Percentiles rank a stretch among this genome's conserved stretches.
phyloP scores from a whole-genome alignment of 306 rosid species.

The Herpetospermum pedunculosum region DNA sequence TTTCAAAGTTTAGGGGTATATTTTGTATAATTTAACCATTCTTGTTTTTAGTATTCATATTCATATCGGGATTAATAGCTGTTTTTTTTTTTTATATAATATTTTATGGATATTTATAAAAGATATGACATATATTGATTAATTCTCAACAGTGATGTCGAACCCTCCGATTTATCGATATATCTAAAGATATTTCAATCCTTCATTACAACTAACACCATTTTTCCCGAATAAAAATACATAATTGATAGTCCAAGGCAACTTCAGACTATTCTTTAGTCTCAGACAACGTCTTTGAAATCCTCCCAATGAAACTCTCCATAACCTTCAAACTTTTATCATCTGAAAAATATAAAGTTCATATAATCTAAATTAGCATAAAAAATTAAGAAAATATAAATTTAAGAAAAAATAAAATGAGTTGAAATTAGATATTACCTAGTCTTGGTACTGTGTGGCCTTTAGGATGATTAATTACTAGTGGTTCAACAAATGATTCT shows the following conservation, averaged over 20 bases:
- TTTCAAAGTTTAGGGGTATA: too few species aligned
- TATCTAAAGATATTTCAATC: too few species aligned
- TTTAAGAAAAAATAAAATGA: not conserved
- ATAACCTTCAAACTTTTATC: not conserved
- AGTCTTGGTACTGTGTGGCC: conserved; percentile 80
- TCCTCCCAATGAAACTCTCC: conserved; percentile 1
- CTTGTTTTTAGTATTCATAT: too few species aligned
- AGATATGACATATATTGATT: too few species aligned
- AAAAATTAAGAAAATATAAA: not conserved
- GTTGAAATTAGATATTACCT: conserved; percentile 18
- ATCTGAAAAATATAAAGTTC: not conserved
- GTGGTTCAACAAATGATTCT: conserved; percentile 41
- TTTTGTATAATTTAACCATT: too few species aligned
- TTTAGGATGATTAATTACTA: conserved; percentile 61
- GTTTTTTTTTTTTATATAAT: too few species aligned
- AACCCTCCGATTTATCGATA: too few species aligned
- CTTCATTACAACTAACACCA: not conserved
- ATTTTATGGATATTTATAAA: too few species aligned
- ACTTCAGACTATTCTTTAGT: not conserved
- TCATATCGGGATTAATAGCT: too few species aligned
- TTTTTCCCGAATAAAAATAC: not conserved
- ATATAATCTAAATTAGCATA: not conserved
- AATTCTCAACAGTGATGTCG: too few species aligned
- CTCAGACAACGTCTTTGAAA: not conserved
- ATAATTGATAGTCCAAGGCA: not conserved